phyloP scores from a whole-genome alignment of 192 early-diverging fungal species.

The Spinellus fusiger region DNA sequence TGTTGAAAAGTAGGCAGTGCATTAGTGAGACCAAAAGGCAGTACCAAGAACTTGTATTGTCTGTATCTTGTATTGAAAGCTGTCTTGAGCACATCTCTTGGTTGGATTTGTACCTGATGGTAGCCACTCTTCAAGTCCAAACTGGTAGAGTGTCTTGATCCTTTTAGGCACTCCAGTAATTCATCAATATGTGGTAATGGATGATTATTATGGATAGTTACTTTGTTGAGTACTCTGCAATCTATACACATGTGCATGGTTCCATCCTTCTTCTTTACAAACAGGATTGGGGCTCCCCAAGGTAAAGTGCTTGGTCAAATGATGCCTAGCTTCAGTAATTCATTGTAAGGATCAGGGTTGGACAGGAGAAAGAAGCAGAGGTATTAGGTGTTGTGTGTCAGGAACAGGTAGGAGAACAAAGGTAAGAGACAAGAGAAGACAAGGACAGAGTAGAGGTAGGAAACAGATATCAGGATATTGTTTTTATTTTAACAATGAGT shows the following conservation, averaged over 20 bases:
- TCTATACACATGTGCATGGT: conserved; percentile 30
- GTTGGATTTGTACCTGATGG: conserved; percentile 33
- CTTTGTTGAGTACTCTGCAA: conserved; percentile 39
- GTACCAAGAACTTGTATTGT: conserved; percentile 11
- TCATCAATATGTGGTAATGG: conserved; percentile 48
- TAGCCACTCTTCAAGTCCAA: conserved; percentile 39
- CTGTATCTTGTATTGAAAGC: conserved; percentile 22
- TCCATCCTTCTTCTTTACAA: conserved; percentile 12
- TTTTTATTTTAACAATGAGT: too few species aligned
- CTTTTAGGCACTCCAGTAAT: conserved; percentile 23
- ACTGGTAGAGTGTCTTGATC: conserved; percentile 30
- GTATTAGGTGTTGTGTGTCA: too few species aligned
- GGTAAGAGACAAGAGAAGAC: too few species aligned
- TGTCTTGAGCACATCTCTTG: conserved; percentile 32
- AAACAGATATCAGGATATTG: too few species aligned
- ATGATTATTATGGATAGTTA: conserved; percentile 38
- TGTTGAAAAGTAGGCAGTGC: conserved; percentile 15
- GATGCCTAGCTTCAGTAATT: conserved; percentile 33
- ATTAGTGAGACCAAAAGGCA: conserved; percentile 28
- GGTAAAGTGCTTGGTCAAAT: conserved; percentile 31
- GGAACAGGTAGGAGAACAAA: too few species aligned
- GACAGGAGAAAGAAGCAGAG: too few species aligned
- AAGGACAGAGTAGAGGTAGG: too few species aligned
- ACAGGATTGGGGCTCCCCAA: conserved; percentile 33
- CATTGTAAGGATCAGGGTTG: too few species aligned